Percentiles rank a stretch among this genome's conserved stretches.
These are phyloP conservation scores for Trichothecium sympodiale DNA, from an alignment of 2,329 filamentous ascomycete species.

Conservation along the genomic window DNA sequence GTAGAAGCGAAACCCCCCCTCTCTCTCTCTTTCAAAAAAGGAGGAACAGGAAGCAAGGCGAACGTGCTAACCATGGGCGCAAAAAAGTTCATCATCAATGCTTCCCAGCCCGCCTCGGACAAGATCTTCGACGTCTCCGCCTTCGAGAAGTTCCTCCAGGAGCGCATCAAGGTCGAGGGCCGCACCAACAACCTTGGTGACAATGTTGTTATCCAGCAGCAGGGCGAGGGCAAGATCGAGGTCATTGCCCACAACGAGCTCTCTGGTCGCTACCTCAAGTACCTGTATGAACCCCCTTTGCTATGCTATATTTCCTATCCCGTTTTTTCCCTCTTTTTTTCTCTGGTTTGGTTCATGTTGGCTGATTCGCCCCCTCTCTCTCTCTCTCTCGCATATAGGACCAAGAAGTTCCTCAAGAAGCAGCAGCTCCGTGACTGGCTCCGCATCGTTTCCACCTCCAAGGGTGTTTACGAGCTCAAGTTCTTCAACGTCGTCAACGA, in stretches of 20 bases:
- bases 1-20: conserved; percentile 8
- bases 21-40: not conserved
- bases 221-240: conserved; percentile 95
- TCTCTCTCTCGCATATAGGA: conserved; percentile 39
- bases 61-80: conserved; percentile 6
- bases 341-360: too few relatives aligned
- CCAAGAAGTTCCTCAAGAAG: conserved; percentile 99
- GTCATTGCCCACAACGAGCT: conserved; percentile 95
- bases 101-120: conserved; percentile 93
- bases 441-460: conserved; percentile 93
- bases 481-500: conserved; percentile 99
- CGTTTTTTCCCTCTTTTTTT: not conserved
- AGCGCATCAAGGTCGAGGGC: conserved; percentile 99
- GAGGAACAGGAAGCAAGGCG: not conserved
- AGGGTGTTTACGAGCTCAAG: conserved; percentile 98
- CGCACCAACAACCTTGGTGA: conserved; percentile 97
- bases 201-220: conserved; percentile 77
- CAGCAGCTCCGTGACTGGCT: conserved; percentile 99
- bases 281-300: conserved; percentile 67
- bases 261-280: conserved; percentile 98
- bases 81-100: conserved; percentile 92
- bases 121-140: conserved; percentile 99
- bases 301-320: too few relatives aligned
- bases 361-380: too few relatives aligned
- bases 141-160: conserved; percentile 99